Conservation (phyloP, 345 rosid genomes). For the Triadica sebifera region DNA sequence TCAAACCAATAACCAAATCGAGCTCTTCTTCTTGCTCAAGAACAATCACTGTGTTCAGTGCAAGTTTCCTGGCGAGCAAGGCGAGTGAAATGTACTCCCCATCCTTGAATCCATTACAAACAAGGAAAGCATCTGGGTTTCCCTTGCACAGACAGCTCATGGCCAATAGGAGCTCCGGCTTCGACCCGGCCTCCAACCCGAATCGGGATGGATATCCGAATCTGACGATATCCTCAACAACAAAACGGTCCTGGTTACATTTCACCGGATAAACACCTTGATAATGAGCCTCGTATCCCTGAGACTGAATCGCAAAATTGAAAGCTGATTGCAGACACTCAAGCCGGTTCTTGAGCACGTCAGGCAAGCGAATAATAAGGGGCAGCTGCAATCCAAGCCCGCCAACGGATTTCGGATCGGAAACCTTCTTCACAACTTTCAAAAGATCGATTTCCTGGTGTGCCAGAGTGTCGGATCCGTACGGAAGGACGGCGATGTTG, state of each 20-base stretch:
- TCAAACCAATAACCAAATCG: conserved; percentile 61
- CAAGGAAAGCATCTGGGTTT: conserved; percentile 57
- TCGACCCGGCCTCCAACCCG: conserved; percentile 93
- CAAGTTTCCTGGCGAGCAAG: conserved; percentile 62
- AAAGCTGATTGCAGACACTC: conserved; percentile 77
- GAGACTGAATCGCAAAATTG: conserved; percentile 59
- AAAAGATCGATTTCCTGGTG: conserved; percentile 87
- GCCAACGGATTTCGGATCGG: conserved; percentile 69
- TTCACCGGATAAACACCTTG: conserved; percentile 95
- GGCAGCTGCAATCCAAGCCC: conserved; percentile 89
- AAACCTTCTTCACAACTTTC: conserved; percentile 70
- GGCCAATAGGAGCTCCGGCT: conserved; percentile 90
- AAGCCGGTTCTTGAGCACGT: conserved; percentile 79
- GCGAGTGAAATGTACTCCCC: conserved; percentile 76
- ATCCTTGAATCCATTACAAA: conserved; percentile 93
- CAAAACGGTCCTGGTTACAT: conserved; percentile 90
- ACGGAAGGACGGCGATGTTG: conserved; percentile 64
- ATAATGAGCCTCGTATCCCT: conserved; percentile 62
- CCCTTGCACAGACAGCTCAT: conserved; percentile 88
- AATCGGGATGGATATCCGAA: conserved; percentile 74
- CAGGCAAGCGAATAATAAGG: conserved; percentile 70
- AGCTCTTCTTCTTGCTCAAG: conserved; percentile 93
- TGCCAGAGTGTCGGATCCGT: conserved; percentile 53
- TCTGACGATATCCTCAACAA: conserved; percentile 77
- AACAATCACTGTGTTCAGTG: conserved; percentile 74